These are phyloP conservation scores for Venturia asperata DNA, from an alignment of 2,329 filamentous ascomycete genomes.

Conservation along the genomic window DNA sequence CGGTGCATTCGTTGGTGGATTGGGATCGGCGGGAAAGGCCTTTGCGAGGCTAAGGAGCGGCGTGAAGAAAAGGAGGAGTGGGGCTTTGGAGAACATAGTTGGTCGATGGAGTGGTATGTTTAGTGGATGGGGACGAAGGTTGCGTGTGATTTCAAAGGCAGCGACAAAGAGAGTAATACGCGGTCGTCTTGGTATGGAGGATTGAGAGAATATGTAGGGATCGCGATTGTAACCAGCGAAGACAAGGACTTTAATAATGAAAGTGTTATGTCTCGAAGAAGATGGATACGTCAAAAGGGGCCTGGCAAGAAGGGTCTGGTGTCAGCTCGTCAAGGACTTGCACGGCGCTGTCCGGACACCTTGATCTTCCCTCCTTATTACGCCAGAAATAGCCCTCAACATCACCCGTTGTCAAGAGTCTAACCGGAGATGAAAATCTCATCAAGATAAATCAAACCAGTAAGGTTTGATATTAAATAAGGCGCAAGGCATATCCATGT, in stretches of 20 bases:
- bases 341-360: neutral
- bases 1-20: neutral
- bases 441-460: neutral
- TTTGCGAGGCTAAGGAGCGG: neutral
- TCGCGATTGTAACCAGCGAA: too few relatives aligned
- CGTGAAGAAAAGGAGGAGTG: neutral
- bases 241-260: too few relatives aligned
- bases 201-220: too few relatives aligned
- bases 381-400: neutral
- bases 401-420: neutral
- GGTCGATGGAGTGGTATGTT: neutral
- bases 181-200: too few relatives aligned
- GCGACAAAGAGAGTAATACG: neutral
- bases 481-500: neutral
- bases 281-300: too few relatives aligned
- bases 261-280: too few relatives aligned
- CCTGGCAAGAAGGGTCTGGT: too few relatives aligned
- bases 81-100: neutral
- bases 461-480: conserved; percentile 2
- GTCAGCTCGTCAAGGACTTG: neutral
- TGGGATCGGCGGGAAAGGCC: neutral
- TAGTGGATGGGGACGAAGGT: too few relatives aligned
- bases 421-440: neutral
- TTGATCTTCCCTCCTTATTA: neutral
- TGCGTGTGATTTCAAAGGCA: neutral